Conservation (phyloP, 768 basidiomycete genomes). For the Multifurca ochricompacta region DNA sequence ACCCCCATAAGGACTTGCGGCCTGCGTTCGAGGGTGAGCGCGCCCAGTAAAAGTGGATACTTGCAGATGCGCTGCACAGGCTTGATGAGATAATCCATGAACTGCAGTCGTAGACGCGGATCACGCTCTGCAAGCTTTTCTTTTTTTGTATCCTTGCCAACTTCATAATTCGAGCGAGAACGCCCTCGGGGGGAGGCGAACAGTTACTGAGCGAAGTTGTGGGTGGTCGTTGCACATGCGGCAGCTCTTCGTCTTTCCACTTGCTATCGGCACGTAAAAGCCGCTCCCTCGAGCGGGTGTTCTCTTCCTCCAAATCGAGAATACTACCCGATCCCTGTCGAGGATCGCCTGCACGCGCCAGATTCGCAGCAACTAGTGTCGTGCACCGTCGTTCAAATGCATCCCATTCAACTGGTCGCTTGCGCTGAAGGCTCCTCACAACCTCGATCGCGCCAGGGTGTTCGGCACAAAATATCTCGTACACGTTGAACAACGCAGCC, state of each 20-base stretch:
- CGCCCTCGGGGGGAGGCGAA: background rate
- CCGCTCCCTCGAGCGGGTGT: background rate
- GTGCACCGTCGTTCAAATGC: conserved; percentile 77
- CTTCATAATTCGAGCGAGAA: background rate
- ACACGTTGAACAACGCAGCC: conserved; percentile 69
- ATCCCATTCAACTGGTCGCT: conserved; percentile 69
- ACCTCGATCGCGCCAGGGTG: conserved; percentile 77
- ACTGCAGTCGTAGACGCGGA: conserved; percentile 40
- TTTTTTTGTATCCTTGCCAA: conserved; percentile 4
- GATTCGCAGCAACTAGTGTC: conserved; percentile 36
- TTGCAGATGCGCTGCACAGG: conserved; percentile 96
- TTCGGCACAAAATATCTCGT: conserved; percentile 81
- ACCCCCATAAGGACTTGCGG: background rate
- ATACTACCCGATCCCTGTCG: background rate
- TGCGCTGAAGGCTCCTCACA: conserved; percentile 56
- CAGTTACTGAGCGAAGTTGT: background rate
- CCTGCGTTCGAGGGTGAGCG: conserved; percentile 34
- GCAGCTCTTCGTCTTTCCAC: background rate
- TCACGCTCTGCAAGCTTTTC: conserved; percentile 1
- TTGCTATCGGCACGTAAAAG: background rate
- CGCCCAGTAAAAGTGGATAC: conserved; percentile 84
- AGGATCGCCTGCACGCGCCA: background rate
- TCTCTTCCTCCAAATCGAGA: background rate
- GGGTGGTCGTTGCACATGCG: background rate
- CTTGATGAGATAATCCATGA: conserved; percentile 90